These are phyloP conservation scores for Nadsonia starkeyi-henricii DNA, from an alignment of 1,139 yeast species.

Conservation along the genomic window DNA sequence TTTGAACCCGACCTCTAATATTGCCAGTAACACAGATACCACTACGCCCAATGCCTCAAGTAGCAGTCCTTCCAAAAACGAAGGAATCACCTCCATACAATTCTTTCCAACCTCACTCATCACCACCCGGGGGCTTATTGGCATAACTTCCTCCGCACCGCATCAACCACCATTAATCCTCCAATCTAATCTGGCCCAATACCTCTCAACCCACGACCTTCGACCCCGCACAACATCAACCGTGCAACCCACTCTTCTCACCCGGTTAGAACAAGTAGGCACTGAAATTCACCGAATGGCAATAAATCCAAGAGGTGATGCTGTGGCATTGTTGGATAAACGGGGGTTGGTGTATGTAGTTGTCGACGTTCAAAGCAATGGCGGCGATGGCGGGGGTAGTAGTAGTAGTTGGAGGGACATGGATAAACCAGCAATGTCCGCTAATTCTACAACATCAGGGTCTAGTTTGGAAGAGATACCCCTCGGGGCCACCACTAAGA, in stretches of 20 bases:
- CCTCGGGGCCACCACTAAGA: no score
- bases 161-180: slow-evolving; percentile 47
- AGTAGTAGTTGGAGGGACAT: background rate
- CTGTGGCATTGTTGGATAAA: slow-evolving; percentile 65
- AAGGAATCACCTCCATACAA: slow-evolving; percentile 76
- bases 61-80: no score
- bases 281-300: slow-evolving; percentile 58
- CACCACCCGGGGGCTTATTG: slow-evolving; percentile 29
- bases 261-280: slow-evolving; percentile 70
- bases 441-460: no score
- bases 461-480: no score
- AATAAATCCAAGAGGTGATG: slow-evolving; percentile 76
- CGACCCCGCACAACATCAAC: slow-evolving; percentile 10
- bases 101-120: slow-evolving; percentile 36
- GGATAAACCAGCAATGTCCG: no score
- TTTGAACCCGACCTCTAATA: slow-evolving; percentile 29
- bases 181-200: slow-evolving; percentile 36
- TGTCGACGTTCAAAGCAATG: slow-evolving; percentile 30
- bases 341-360: slow-evolving; percentile 64
- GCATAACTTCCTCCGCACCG: slow-evolving; percentile 46
- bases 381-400: slow-evolving; percentile 24
- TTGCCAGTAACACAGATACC: background rate
- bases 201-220: slow-evolving; percentile 17
- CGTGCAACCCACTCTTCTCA: slow-evolving; percentile 41
- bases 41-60: no score